Conservation (phyloP, 2,329 filamentous ascomycete species). For the Canariomyces notabilis region DNA sequence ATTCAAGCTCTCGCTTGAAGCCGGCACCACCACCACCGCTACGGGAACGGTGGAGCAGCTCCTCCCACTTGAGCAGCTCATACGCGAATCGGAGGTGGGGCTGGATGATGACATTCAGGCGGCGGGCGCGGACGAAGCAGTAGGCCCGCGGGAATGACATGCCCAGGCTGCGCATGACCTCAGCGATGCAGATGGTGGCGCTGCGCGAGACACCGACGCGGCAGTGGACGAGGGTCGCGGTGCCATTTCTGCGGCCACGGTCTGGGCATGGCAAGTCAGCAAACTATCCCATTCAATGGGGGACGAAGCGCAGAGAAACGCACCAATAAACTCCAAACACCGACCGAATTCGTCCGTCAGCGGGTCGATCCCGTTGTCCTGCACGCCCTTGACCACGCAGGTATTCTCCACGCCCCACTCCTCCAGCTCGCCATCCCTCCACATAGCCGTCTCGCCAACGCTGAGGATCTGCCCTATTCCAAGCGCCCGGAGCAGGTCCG, state of each 20-base stretch:
- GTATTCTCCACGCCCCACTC: slow-evolving; percentile 75
- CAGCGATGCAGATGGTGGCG: slow-evolving; percentile 97
- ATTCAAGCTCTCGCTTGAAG: slow-evolving; percentile 77
- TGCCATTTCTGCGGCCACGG: slow-evolving; percentile 68
- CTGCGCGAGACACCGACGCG: slow-evolving; percentile 92
- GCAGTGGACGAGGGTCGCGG: slow-evolving; percentile 90
- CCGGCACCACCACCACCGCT: slow-evolving; percentile 11
- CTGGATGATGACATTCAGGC: slow-evolving; percentile 97
- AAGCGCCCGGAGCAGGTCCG: slow-evolving; percentile 69
- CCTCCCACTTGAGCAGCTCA: slow-evolving; percentile 94
- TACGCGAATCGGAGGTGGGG: slow-evolving; percentile 93
- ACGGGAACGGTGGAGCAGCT: slow-evolving; percentile 50
- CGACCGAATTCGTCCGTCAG: slow-evolving; percentile 78
- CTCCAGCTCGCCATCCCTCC: slow-evolving; percentile 66
- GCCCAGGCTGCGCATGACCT: slow-evolving; percentile 80
- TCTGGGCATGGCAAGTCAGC: slow-evolving; percentile 48
- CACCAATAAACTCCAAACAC: slow-evolving; percentile 90
- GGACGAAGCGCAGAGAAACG: slow-evolving; percentile 32
- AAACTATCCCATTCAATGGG: no score
- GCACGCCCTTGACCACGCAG: slow-evolving; percentile 76
- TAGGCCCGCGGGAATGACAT: slow-evolving; percentile 90
- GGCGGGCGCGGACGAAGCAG: slow-evolving; percentile 87
- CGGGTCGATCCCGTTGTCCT: slow-evolving; percentile 95
- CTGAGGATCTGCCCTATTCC: slow-evolving; percentile 86
- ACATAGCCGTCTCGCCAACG: slow-evolving; percentile 82